Conservation (phyloP, 331 rosid genomes). For the Telfairia occidentalis region DNA sequence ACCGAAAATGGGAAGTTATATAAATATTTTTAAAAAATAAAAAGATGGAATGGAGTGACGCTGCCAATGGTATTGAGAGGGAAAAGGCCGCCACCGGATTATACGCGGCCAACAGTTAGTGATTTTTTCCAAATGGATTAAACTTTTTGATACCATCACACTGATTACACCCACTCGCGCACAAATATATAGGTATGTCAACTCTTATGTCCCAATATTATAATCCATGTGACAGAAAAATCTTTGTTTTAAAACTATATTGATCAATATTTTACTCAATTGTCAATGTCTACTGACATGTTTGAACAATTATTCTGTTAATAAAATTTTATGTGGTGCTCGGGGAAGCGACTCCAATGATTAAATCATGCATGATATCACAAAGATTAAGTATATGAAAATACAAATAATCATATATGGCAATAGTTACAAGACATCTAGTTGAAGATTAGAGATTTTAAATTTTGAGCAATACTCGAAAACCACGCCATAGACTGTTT, state of each 20-base stretch:
- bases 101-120: constrained; percentile 28
- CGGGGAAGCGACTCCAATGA: not conserved
- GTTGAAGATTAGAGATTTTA: too few species aligned
- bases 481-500: too few species aligned
- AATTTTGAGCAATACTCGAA: too few species aligned
- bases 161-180: not conserved
- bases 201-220: not conserved
- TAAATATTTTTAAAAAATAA: not conserved
- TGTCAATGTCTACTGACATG: not conserved
- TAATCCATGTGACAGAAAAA: not conserved
- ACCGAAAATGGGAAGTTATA: not conserved
- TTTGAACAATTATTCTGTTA: not conserved
- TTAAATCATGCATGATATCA: not conserved
- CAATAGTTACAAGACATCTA: too few species aligned
- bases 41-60: constrained; percentile 1
- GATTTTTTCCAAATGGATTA: not conserved
- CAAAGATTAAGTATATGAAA: too few species aligned
- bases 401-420: too few species aligned
- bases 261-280: not conserved
- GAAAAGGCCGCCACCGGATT: constrained; percentile 13
- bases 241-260: not conserved
- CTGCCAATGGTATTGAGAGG: constrained; percentile 18
- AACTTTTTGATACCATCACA: not conserved
- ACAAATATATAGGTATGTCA: not conserved
- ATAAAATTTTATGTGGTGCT: not conserved